Evolutionary conservation across 495 filamentous ascomycete genomes (phyloP).

Genomic region (Halenospora varia): DNA sequence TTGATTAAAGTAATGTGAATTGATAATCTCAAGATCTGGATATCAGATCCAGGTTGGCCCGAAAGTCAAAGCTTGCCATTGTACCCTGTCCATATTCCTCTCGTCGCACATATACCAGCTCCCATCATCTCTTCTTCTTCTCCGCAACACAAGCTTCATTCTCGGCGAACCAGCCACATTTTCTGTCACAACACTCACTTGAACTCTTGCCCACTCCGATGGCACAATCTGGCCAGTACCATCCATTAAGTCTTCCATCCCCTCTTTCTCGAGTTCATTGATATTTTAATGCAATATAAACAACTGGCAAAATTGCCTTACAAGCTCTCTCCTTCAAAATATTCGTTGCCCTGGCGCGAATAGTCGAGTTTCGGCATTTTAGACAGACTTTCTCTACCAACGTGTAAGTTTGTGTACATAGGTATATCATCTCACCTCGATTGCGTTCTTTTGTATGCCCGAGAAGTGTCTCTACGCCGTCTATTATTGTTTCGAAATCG

Average conservation of each 20-base stretch:
- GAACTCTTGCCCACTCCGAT: neutral
- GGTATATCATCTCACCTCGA: neutral
- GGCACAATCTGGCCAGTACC: neutral
- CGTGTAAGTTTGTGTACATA: neutral
- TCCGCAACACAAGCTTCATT: neutral
- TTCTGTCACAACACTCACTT: neutral
- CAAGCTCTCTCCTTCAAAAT: neutral
- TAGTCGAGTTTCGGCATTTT: neutral
- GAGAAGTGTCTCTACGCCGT: neutral
- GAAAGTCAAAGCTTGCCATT: no score
- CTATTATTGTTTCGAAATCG: neutral
- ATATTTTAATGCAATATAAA: no score
- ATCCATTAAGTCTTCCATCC: neutral
- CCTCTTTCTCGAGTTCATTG: neutral
- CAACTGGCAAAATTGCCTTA: no score
- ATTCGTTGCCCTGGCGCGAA: neutral
- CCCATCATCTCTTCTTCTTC: no score
- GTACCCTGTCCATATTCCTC: no score
- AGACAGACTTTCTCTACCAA: neutral
- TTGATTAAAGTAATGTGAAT: no score
- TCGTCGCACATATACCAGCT: no score
- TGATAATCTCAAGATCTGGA: no score
- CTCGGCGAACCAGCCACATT: neutral
- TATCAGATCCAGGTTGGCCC: no score
- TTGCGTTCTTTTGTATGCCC: neutral